Conservation (phyloP, 2,329 filamentous ascomycete genomes). For the Monosporascus sp. region DNA sequence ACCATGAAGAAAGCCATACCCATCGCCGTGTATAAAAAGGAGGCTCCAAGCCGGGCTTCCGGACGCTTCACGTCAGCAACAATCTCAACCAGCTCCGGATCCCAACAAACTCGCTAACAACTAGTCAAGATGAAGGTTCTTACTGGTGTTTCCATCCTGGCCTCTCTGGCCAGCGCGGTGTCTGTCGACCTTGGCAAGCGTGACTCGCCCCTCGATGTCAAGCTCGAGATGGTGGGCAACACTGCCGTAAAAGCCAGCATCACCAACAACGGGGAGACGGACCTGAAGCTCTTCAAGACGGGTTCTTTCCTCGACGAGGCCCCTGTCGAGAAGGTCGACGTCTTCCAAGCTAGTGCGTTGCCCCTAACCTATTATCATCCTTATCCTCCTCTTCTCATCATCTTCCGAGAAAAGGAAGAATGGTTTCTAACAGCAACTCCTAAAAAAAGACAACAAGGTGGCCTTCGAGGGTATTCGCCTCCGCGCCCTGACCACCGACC, state of each 20-base stretch:
- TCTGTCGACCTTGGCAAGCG: slow-evolving; percentile 31
- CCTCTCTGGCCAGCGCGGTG: slow-evolving; percentile 31
- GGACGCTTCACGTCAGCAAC: neutral
- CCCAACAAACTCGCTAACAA: neutral
- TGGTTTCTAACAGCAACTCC: too few species aligned
- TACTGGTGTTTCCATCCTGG: slow-evolving; percentile 29
- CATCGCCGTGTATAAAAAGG: neutral
- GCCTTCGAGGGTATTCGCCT: slow-evolving; percentile 51
- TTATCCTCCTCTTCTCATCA: neutral
- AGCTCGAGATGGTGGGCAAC: slow-evolving; percentile 42
- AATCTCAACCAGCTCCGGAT: neutral
- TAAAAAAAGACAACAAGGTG: slow-evolving; percentile 33
- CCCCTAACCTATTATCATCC: neutral
- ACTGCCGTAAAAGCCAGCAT: slow-evolving; percentile 44
- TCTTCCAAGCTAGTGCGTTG: slow-evolving; percentile 37
- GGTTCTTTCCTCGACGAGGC: slow-evolving; percentile 45
- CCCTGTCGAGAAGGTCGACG: slow-evolving; percentile 44
- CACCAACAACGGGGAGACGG: slow-evolving; percentile 42
- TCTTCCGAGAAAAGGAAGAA: too few species aligned
- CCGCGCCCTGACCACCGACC: slow-evolving; percentile 38
- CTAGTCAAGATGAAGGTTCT: slow-evolving; percentile 35
- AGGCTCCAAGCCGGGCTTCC: neutral
- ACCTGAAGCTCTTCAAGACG: slow-evolving; percentile 44
- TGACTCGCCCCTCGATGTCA: slow-evolving; percentile 37
- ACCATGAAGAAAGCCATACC: neutral